Conservation (phyloP, 129 eudicot species). For the Escallonia herrerae region DNA sequence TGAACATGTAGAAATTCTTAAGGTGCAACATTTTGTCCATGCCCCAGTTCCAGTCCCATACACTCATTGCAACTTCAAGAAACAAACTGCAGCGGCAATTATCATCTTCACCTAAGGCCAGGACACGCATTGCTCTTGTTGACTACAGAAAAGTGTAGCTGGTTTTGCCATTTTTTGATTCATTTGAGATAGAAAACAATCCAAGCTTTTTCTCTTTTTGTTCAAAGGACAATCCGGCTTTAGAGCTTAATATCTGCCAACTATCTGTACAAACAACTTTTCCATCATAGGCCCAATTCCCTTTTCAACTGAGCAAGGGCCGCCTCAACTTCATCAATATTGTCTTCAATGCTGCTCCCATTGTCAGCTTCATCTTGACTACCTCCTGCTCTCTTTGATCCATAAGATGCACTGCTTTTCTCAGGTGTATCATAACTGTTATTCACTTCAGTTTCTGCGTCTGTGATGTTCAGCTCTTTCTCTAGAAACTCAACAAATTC, state of each 20-base stretch:
- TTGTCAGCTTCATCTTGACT: conserved; percentile 17
- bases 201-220: background rate
- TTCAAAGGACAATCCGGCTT: too few relatives aligned
- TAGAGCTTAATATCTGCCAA: background rate
- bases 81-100: too few relatives aligned
- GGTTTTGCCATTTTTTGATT: background rate
- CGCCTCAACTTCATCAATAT: conserved; percentile 87
- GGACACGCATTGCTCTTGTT: too few relatives aligned
- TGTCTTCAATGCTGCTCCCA: conserved; percentile 55
- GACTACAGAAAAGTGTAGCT: too few relatives aligned
- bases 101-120: too few relatives aligned
- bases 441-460: conserved; percentile 29
- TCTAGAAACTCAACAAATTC: conserved; percentile 96
- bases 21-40: too few relatives aligned
- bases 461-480: conserved; percentile 78
- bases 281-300: conserved; percentile 70
- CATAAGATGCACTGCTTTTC: conserved; percentile 15
- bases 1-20: too few relatives aligned
- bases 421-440: conserved; percentile 19
- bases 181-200: background rate
- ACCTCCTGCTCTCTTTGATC: conserved; percentile 21
- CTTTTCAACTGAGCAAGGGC: conserved; percentile 76
- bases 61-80: too few relatives aligned
- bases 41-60: too few relatives aligned
- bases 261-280: background rate